Evolutionary conservation across 2,329 filamentous ascomycete species (phyloP), one percentile per base, ranked within the genome.

Genomic region (Talaromyces funiculosus): DNA sequence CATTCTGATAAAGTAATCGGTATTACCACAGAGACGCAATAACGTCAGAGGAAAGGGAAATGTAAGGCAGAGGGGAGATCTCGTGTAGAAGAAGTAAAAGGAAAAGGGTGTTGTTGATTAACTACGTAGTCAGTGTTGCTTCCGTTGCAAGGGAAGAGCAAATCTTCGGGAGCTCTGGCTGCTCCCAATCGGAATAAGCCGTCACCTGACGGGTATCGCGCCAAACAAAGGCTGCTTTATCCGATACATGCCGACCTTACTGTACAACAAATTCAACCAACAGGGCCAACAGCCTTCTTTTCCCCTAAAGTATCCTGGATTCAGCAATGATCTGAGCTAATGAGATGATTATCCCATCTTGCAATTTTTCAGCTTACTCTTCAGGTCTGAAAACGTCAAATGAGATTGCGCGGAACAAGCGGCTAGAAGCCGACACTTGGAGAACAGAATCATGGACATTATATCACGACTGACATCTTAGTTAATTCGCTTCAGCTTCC

Each of bases 1-100:
- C 92, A 96, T 97, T 43, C 33, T 62, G 47, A 45, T 16, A 40
- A 54, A 18, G n/a, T n/a, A 47, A 26, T 33, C 8, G 40, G 22
- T 42, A 49, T 37, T 54, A 60, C 18, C 37, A 60, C 37, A 16
- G 42, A 47, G 37, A 47, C 45, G 47, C 29, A 51, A 35, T 51
- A 51, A 51, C 47, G 47, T 51, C 47, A 33, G 10, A 20, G 29
- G 22, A 29, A 56, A 42, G 12, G 4, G 37, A 26, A 49, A 37
- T 14, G n/a, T n/a, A 33, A 35, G 47, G 29, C 45, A 38, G 43
- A 53, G 49, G 42, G 40, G 53, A 35, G 53, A 51, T 42, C 14
- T 53, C 31, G 14, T 40, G 55, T 29, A 22, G 43, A 33, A 55
- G 49, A 3, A 49, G 14, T 31, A 29, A 53, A 49, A 31, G 42